Percentiles rank a stretch among this genome's conserved stretches.
phyloP scores from a whole-genome alignment of 306 rosid genomes.

The Abrus precatorius region DNA sequence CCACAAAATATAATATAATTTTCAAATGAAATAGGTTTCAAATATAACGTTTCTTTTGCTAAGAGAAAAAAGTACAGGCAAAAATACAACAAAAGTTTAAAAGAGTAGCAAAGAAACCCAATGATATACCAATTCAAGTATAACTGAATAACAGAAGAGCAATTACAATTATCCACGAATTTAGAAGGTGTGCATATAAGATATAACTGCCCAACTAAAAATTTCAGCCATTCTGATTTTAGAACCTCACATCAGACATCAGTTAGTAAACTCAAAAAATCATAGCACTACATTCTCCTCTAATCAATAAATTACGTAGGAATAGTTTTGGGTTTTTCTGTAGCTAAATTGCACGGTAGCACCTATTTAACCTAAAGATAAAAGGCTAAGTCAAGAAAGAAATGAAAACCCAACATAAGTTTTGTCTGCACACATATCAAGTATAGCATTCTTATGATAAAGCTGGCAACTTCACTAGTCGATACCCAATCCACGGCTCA shows the following conservation, averaged over 20 bases:
- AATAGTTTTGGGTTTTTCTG: background rate
- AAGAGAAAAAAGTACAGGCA: background rate
- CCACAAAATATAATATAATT: constrained; percentile 34
- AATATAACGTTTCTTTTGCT: background rate
- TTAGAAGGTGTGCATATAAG: background rate
- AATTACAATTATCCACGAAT: background rate
- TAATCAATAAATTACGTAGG: background rate
- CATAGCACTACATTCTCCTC: background rate
- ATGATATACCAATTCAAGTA: background rate
- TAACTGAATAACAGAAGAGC: background rate
- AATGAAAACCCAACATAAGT: constrained; percentile 3
- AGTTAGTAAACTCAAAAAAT: constrained; percentile 11
- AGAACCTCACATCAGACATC: background rate
- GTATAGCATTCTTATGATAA: background rate
- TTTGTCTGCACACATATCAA: background rate
- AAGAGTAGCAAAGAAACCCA: constrained; percentile 2
- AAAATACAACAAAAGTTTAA: background rate
- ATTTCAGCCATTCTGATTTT: background rate
- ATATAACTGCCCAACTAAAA: background rate
- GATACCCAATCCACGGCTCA: constrained; percentile 9
- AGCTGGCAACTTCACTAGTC: background rate
- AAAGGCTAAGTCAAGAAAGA: constrained; percentile 1
- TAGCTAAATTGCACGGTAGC: background rate
- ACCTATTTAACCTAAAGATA: background rate
- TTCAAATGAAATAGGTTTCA: constrained; percentile 22